phyloP scores from a whole-genome alignment of 2,329 filamentous ascomycete species.

The Trichoderma sp. region DNA sequence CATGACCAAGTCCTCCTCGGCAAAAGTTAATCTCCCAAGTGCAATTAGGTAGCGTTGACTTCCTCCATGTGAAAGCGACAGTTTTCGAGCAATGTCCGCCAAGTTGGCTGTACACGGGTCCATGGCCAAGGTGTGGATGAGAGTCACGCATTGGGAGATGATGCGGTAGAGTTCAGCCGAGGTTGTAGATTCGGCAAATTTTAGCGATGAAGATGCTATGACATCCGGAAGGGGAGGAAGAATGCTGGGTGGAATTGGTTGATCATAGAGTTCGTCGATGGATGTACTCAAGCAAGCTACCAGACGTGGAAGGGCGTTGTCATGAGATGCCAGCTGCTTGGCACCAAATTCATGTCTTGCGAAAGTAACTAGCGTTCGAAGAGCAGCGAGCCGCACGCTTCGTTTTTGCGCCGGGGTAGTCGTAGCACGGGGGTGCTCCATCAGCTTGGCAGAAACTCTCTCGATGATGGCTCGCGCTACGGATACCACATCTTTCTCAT shows the following conservation, averaged over 20 bases:
- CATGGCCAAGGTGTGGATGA: conserved; percentile 53
- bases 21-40: conserved; percentile 80
- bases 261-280: conserved; percentile 70
- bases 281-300: conserved; percentile 62
- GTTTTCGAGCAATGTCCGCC: conserved; percentile 66
- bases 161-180: conserved; percentile 40
- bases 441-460: conserved; percentile 59
- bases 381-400: conserved; percentile 43
- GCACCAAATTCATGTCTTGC: conserved; percentile 60
- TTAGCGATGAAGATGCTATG: conserved; percentile 4
- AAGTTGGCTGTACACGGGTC: conserved; percentile 43
- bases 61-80: conserved; percentile 66
- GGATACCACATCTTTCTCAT: conserved; percentile 41
- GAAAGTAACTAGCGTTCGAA: conserved; percentile 59
- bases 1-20: conserved; percentile 70
- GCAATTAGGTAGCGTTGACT: conserved; percentile 79
- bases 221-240: conserved; percentile 26
- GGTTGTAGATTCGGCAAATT: conserved; percentile 22
- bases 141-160: conserved; percentile 46
- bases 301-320: conserved; percentile 68
- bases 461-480: conserved; percentile 54
- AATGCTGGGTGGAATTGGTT: conserved; percentile 43
- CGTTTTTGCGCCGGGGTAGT: conserved; percentile 40
- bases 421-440: conserved; percentile 48
- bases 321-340: conserved; percentile 63